Evolutionary conservation across 345 rosid genomes (phyloP), one percentile per base, ranked within the genome.

Genomic region (Dimocarpus longan): DNA sequence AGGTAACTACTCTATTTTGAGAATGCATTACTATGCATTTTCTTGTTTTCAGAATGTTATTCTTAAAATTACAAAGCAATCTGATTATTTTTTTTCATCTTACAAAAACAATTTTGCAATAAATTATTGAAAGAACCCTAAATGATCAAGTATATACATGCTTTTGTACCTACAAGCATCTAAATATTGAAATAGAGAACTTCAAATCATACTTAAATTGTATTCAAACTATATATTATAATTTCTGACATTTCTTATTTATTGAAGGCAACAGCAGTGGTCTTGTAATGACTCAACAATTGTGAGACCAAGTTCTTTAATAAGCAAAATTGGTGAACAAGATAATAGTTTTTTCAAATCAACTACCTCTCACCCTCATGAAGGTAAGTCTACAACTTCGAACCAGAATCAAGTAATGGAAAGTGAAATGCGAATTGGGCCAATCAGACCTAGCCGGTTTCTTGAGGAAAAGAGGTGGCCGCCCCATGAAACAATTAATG

Each of bases 401-500:
- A 70, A 46, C 62, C 76, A 42, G n/a, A 22, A 22, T 82, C 84
- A 26, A 68, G 83, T 24, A 71, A 52, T 57, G 40, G 89, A 82
- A 15, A 68, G 78, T 8, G 39, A 79, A 16, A 81, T 67, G 77
- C 44, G 70, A 74, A 63, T 79, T 15, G 81, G 80, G 21, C 82
- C 86, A 5, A 42, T 81, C 26, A 82, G 83, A 78, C 83, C 87
- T 18, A 76, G 76, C 66, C 32, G 80, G 43, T 81, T 82, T 76
- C 79, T 84, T 18, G 89, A 87, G 80, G 85, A 84, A 46, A 87
- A 75, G 75, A 73, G 78, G 60, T 87, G 90, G 89, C 88, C 81
- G 37, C 89, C 89, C 1, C n/a, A 79, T 2, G 81, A 84, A 74
- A 71, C 66, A 71, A 50, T 77, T 15, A n/a, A 54, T n/a, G 81